Conservation (phyloP, 2,329 filamentous ascomycete genomes). For the Cladosporium sphaerospermum region DNA sequence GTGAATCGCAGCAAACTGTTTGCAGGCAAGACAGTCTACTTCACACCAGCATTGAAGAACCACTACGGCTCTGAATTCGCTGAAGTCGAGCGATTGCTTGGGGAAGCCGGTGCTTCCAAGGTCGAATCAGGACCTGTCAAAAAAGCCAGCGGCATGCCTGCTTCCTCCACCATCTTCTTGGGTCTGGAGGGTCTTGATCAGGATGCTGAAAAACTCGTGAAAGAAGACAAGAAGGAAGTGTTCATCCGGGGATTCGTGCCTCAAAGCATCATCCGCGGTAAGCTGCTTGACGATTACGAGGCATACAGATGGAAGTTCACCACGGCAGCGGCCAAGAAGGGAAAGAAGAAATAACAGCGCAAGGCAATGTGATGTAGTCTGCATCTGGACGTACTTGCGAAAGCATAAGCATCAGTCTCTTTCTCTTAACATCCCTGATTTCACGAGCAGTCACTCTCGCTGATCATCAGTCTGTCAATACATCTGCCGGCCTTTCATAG, state of each 20-base stretch:
- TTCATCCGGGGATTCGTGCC: conserved; percentile 41
- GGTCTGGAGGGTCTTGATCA: conserved; percentile 32
- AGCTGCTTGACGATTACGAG: conserved; percentile 33
- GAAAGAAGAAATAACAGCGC: conserved; percentile 5
- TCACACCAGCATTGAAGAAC: conserved; percentile 37
- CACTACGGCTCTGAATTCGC: conserved; percentile 33
- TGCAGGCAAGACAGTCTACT: conserved; percentile 43
- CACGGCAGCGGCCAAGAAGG: neutral
- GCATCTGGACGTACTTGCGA: neutral
- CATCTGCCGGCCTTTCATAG: no score
- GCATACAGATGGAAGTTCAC: conserved; percentile 24
- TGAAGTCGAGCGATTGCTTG: conserved; percentile 35
- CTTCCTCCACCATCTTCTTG: conserved; percentile 32
- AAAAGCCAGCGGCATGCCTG: conserved; percentile 8
- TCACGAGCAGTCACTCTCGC: no score
- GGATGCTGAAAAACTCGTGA: conserved; percentile 30
- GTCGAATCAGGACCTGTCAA: conserved; percentile 20
- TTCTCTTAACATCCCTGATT: no score
- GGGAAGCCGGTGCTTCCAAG: conserved; percentile 32
- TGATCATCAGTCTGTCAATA: no score
- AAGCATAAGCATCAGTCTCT: neutral
- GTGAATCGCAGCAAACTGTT: conserved; percentile 42
- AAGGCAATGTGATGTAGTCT: neutral
- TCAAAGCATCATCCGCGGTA: conserved; percentile 38
- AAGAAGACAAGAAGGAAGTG: conserved; percentile 30